Base-by-base conservation (phyloP, 2,329 filamentous ascomycete genomes). In the Cercospora beticola region DNA sequence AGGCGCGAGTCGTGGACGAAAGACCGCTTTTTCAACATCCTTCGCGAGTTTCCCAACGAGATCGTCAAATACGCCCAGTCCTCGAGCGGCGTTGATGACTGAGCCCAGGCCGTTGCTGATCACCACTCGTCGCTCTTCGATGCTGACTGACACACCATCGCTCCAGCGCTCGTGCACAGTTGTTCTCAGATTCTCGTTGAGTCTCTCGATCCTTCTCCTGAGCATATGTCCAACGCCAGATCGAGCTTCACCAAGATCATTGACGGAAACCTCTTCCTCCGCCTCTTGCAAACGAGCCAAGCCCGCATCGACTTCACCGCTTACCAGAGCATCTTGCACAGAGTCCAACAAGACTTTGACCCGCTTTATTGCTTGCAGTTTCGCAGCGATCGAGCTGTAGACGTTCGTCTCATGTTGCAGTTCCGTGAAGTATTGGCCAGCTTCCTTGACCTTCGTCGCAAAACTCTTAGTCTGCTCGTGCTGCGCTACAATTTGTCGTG, bases 401-500 rank as follows among this genome's bases (percentile, higher is more conserved):
- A 89, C 89, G 18, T 80, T 80, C 56, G 89, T 85, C 76, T 90
- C 88, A 30, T 82, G 84, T 71, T 87, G 81, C 43, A 90, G 79
- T 59, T 89, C 79, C 30, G 79, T 78, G 62, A 86, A 83, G 74
- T 89, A 88, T 65, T 80, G 83, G 30, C 79, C 80, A 10, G 85
- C 83, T 77, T 89, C 87, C 46, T 92, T 87, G 0, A 90, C 89
- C 68, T 88, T 83, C 60, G 86, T 85, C 59, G 91, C 84, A 26
- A 92, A 82, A 52, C 84, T 82, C 69, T 88, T 87, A 12, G 90
- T 88, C 30, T 85, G 87, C 76, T 94, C 90, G 63, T 93, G 90
- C 75, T 93, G 88, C 56, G 89, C 86, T 5, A 94, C 87, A 68
- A 98, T 96, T 67, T 93, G 89, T 75, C 89, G 89, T 23, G 94